These are phyloP conservation scores for Triticum monococcum DNA, from an alignment of 176 grass and related monocot genomes.

Conservation along the genomic window DNA sequence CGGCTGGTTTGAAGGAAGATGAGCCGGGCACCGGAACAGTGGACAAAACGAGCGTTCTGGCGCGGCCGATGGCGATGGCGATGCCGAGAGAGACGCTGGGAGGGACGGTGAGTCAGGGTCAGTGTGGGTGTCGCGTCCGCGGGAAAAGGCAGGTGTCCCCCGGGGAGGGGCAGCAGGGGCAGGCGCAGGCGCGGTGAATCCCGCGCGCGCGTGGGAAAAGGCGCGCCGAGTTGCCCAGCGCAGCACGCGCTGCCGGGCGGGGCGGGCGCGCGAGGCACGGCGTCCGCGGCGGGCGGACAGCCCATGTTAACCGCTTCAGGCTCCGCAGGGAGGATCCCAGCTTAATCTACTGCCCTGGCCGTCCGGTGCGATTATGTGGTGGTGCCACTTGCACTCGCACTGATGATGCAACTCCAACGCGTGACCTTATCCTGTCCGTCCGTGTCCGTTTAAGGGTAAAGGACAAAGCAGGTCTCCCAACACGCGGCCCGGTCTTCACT, in stretches of 20 bases:
- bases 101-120: no score
- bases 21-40: neutral
- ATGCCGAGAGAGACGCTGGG: no score
- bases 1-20: neutral
- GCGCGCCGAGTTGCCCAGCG: slow-evolving; percentile 2
- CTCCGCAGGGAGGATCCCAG: slow-evolving; percentile 29
- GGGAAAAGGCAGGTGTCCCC: slow-evolving; percentile 38
- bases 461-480: no score
- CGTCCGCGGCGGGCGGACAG: slow-evolving; percentile 19
- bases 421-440: no score
- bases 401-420: no score
- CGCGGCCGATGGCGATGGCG: neutral
- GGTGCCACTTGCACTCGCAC: no score
- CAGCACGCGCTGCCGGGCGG: neutral
- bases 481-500: no score
- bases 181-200: neutral
- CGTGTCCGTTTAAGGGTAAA: no score
- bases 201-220: slow-evolving; percentile 31
- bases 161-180: slow-evolving; percentile 29
- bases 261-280: neutral
- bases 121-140: slow-evolving; percentile 28
- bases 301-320: slow-evolving; percentile 37
- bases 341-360: no score
- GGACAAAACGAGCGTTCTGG: neutral
- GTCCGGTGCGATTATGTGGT: no score